These are phyloP conservation scores for Naganishia sp. DNA, from an alignment of 1,284 basidiomycete genomes.

Conservation along the genomic window DNA sequence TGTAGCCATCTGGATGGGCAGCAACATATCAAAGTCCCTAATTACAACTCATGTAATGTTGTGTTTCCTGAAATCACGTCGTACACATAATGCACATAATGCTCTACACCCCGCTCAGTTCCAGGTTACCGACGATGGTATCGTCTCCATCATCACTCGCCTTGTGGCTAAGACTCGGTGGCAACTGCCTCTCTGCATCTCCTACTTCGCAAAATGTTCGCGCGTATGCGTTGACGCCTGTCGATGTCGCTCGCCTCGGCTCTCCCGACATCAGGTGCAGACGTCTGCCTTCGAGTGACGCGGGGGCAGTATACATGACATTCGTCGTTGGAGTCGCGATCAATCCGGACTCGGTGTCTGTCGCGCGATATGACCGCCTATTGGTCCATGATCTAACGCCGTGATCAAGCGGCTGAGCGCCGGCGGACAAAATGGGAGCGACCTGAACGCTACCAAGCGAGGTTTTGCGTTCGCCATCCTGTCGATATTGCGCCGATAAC, in stretches of 20 bases:
- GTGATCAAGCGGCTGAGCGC: slow-evolving; percentile 10
- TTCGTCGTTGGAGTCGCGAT: neutral
- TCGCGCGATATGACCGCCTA: neutral
- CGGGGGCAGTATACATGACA: slow-evolving; percentile 9
- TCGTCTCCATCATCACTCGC: slow-evolving; percentile 26
- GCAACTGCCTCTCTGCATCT: neutral
- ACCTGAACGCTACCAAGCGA: neutral
- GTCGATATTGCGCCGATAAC: neutral
- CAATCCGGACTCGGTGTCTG: neutral
- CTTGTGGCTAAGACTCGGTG: slow-evolving; percentile 10
- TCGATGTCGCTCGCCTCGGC: neutral
- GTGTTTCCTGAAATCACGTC: too few relatives aligned
- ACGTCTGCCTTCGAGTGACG: slow-evolving; percentile 3
- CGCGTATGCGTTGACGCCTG: slow-evolving; percentile 1
- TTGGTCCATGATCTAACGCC: slow-evolving; percentile 18
- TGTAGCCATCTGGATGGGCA: too few relatives aligned
- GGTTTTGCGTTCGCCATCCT: neutral
- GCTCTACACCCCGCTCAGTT: too few relatives aligned
- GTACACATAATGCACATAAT: too few relatives aligned
- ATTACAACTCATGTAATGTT: too few relatives aligned
- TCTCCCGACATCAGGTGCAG: neutral
- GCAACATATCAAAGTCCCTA: too few relatives aligned
- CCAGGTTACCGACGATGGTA: slow-evolving; percentile 25
- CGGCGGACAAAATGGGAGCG: slow-evolving; percentile 22
- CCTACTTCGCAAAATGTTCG: neutral